Conservation (phyloP, 169 alveolate species). For the Babesia gibsoni region DNA sequence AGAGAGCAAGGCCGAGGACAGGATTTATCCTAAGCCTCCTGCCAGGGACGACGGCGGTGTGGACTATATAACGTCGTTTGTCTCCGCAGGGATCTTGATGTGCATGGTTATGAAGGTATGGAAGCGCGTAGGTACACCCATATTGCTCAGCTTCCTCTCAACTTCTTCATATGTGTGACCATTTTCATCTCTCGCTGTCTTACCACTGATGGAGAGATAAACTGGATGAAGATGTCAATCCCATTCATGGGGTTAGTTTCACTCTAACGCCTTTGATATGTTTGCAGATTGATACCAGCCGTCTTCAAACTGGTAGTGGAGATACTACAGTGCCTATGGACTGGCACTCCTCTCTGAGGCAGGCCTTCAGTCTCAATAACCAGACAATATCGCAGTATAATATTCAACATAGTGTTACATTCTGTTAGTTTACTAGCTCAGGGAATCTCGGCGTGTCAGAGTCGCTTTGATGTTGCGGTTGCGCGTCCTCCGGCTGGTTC, state of each 20-base stretch:
- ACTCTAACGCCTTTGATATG: neutral
- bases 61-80: neutral
- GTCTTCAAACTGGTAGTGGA: neutral
- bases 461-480: constrained; percentile 1
- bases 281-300: constrained; percentile 17
- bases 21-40: constrained; percentile 10
- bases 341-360: constrained; percentile 8
- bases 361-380: neutral
- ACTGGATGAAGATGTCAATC: constrained; percentile 4
- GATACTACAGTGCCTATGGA: neutral
- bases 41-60: neutral
- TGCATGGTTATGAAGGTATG: constrained; percentile 18
- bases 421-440: neutral
- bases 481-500: neutral
- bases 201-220: neutral
- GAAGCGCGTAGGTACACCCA: neutral
- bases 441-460: constrained; percentile 41
- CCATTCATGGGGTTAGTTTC: constrained; percentile 20
- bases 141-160: neutral
- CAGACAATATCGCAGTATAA: neutral
- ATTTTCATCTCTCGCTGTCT: constrained; percentile 11
- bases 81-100: constrained; percentile 1
- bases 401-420: neutral
- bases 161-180: constrained; percentile 3
- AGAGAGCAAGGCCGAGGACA: constrained; percentile 26